Percentiles rank a stretch among this genome's conserved stretches.
Evolutionary conservation across 495 filamentous ascomycete genomes (phyloP).

Genomic region (Tuber umbilicatum): DNA sequence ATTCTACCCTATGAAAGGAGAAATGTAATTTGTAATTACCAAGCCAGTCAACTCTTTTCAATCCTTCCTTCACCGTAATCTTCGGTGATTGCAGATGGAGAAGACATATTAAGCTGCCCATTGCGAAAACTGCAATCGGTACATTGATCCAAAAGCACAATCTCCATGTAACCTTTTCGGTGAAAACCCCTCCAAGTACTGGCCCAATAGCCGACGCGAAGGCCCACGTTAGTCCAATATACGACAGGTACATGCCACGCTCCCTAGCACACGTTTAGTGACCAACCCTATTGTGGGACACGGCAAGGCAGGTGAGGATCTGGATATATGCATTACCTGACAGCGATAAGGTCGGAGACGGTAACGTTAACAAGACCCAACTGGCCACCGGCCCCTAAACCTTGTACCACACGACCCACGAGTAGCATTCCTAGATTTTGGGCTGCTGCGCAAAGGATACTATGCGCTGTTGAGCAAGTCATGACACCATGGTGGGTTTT

Average conservation of each 20-base stretch:
- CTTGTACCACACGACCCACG: conserved; percentile 69
- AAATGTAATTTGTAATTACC: conserved; percentile 22
- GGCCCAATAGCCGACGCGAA: conserved; percentile 67
- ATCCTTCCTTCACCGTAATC: conserved; percentile 61
- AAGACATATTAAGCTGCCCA: conserved; percentile 61
- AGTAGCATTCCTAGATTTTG: conserved; percentile 68
- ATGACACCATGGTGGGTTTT: conserved; percentile 4
- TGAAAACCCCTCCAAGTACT: conserved; percentile 70
- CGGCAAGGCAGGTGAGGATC: not conserved
- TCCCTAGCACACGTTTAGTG: conserved; percentile 45
- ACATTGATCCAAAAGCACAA: conserved; percentile 64
- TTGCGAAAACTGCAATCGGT: conserved; percentile 65
- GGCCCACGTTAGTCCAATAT: conserved; percentile 67
- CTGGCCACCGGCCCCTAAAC: conserved; percentile 75
- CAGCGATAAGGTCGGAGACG: conserved; percentile 59
- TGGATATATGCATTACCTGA: conserved; percentile 38
- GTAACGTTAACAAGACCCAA: conserved; percentile 73
- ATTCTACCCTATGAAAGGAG: not conserved
- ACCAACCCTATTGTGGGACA: conserved; percentile 2
- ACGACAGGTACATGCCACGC: conserved; percentile 57
- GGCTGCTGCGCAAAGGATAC: conserved; percentile 62
- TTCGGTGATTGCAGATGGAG: conserved; percentile 69
- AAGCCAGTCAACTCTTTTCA: conserved; percentile 48
- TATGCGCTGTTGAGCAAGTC: conserved; percentile 30
- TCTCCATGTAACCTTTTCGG: conserved; percentile 53